Conservation (phyloP, 1,284 basidiomycete species). For the Athelia psychrophila region DNA sequence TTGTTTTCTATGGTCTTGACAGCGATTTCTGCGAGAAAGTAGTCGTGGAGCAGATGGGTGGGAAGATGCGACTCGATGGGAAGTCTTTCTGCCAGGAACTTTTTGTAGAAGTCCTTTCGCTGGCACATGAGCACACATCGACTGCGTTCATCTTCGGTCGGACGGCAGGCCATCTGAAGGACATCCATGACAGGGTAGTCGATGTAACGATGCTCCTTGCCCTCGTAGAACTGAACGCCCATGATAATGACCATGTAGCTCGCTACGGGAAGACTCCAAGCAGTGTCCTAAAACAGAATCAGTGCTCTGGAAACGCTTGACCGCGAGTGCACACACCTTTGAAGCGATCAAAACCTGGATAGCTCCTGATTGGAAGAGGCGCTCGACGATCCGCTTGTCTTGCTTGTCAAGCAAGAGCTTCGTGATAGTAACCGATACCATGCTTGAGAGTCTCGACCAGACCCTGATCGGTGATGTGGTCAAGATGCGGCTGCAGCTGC, state of each 20-base stretch:
- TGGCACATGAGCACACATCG: constrained; percentile 97
- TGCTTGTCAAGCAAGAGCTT: constrained; percentile 88
- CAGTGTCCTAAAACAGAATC: constrained; percentile 70
- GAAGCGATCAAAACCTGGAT: constrained; percentile 94
- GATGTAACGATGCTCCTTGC: constrained; percentile 94
- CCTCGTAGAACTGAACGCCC: constrained; percentile 96
- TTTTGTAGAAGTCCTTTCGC: constrained; percentile 98
- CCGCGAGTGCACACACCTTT: constrained; percentile 53
- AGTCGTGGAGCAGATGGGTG: constrained; percentile 88
- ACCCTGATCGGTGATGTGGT: constrained; percentile 78
- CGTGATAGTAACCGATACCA: constrained; percentile 95
- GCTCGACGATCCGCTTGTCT: constrained; percentile 92
- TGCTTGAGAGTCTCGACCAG: constrained; percentile 84
- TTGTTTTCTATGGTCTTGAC: constrained; percentile 99
- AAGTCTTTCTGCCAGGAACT: constrained; percentile 96
- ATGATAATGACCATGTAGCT: constrained; percentile 99
- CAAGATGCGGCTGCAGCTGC: constrained; percentile 87
- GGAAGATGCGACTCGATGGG: constrained; percentile 95
- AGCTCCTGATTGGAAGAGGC: constrained; percentile 92
- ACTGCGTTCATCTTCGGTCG: constrained; percentile 81
- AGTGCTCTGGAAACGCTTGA: neutral
- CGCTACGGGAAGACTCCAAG: constrained; percentile 92
- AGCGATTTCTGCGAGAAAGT: constrained; percentile 98
- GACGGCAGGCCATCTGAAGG: constrained; percentile 96
- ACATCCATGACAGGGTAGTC: constrained; percentile 98